Evolutionary conservation across 208 protist genomes (phyloP).

Genomic region (Trypanosoma boissoni): DNA sequence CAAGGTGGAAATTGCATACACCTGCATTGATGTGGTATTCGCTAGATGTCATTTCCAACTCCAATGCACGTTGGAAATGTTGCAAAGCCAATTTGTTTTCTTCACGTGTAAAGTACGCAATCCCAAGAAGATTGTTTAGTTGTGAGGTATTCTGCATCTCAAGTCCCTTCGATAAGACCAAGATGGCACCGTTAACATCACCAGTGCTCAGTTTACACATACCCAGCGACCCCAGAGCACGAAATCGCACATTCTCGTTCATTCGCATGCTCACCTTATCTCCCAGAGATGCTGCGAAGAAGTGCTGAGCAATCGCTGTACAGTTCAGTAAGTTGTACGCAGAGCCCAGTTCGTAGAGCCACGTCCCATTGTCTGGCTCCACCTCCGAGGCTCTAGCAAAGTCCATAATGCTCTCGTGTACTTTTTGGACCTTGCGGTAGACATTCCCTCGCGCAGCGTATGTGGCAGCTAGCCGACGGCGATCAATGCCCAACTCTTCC

Average conservation of each 20-base stretch:
- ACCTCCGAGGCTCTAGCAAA: conserved; percentile 58
- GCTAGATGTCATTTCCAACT: conserved; percentile 44
- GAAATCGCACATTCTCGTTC: conserved; percentile 25
- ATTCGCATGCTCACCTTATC: conserved; percentile 44
- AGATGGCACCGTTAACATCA: conserved; percentile 20
- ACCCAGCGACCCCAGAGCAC: conserved; percentile 27
- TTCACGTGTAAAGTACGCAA: conserved; percentile 64
- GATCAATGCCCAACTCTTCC: conserved; percentile 46
- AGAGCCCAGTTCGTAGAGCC: conserved; percentile 75
- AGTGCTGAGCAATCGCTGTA: conserved; percentile 39
- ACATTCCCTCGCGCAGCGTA: conserved; percentile 62
- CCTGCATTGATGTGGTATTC: conserved; percentile 74
- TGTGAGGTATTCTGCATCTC: conserved; percentile 60
- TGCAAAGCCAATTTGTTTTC: conserved; percentile 39
- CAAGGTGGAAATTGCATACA: conserved; percentile 58
- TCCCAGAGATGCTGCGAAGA: conserved; percentile 40
- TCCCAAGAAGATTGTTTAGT: conserved; percentile 74
- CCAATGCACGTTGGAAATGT: conserved; percentile 70
- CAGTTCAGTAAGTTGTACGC: conserved; percentile 40
- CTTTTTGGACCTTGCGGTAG: conserved; percentile 41
- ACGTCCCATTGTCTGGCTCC: conserved; percentile 81
- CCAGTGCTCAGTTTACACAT: conserved; percentile 25
- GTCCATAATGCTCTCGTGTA: conserved; percentile 63
- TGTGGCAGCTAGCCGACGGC: conserved; percentile 41
- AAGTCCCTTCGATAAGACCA: conserved; percentile 41